These are phyloP conservation scores for Colletotrichum sansevieriae DNA, from an alignment of 2,329 filamentous ascomycete genomes.

Conservation along the genomic window DNA sequence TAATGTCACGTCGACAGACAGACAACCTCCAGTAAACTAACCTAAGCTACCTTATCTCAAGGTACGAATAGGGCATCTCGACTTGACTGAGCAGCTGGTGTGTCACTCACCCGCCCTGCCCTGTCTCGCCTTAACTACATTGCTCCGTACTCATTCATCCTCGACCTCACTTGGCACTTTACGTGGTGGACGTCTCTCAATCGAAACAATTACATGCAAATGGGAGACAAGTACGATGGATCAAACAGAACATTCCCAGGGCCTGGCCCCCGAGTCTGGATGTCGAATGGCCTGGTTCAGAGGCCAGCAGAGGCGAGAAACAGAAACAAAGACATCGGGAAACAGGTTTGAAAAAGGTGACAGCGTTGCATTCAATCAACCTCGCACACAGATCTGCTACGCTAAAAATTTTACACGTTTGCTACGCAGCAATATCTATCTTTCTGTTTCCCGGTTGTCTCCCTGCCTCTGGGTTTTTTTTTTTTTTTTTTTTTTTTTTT, in stretches of 20 bases:
- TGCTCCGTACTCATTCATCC: no score
- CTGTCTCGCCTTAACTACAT: constrained; percentile 3
- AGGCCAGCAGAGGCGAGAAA: constrained; percentile 24
- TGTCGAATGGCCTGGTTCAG: constrained; percentile 1
- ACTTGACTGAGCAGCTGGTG: no score
- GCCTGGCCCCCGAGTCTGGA: not conserved
- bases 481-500: no score
- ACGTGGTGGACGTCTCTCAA: constrained; percentile 5
- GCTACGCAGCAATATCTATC: no score
- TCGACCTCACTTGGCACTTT: not conserved
- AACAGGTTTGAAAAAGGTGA: constrained; percentile 14
- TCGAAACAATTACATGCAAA: constrained; percentile 8
- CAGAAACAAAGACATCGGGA: constrained; percentile 33
- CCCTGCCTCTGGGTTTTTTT: no score
- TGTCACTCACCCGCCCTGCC: constrained; percentile 2
- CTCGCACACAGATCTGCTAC: constrained; percentile 23
- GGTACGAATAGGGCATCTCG: no score
- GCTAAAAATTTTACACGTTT: not conserved
- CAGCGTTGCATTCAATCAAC: constrained; percentile 31
- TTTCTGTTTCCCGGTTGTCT: constrained; percentile 2
- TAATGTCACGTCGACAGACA: constrained; percentile 19
- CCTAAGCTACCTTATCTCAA: no score
- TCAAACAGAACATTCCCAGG: constrained; percentile 21
- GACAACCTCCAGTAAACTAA: not conserved
- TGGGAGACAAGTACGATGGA: constrained; percentile 1